Percentiles rank a stretch among this genome's conserved stretches.
phyloP scores from a whole-genome alignment of 2,329 filamentous ascomycete species.

The Pseudopithomyces maydicus region DNA sequence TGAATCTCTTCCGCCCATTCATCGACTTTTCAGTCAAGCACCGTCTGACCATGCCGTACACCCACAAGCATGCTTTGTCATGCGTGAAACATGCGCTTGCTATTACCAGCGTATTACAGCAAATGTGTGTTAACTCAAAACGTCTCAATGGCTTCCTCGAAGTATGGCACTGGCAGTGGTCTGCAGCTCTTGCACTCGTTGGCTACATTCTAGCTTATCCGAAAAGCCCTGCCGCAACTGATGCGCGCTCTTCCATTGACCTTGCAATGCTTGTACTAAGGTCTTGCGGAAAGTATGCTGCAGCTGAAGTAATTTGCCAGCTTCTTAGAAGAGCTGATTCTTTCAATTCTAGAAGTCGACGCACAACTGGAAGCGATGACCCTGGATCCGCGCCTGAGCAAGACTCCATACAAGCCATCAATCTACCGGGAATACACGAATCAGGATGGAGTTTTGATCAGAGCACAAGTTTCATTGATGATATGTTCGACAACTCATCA shows the following conservation, averaged over 20 bases:
- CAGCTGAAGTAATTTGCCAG: background rate
- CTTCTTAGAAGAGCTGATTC: background rate
- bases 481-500: too few relatives aligned
- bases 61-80: constrained; percentile 16
- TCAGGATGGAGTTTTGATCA: constrained; percentile 49
- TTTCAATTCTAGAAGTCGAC: background rate
- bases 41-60: background rate
- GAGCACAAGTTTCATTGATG: constrained; percentile 44
- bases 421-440: constrained; percentile 44
- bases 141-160: constrained; percentile 43
- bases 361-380: background rate
- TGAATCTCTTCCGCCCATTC: constrained; percentile 31
- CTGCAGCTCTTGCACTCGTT: constrained; percentile 47
- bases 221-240: constrained; percentile 23
- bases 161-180: constrained; percentile 53
- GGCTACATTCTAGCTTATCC: constrained; percentile 51
- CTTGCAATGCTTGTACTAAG: background rate
- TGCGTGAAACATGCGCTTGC: constrained; percentile 27
- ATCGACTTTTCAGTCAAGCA: constrained; percentile 19
- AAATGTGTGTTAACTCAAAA: constrained; percentile 16
- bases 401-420: constrained; percentile 37
- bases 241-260: background rate
- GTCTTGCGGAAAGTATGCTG: background rate
- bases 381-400: background rate
- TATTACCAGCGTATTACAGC: constrained; percentile 24